A percentile compares a stretch with the other conserved stretches of the same genome.
These are phyloP conservation scores for Tremellales sp. DNA, from an alignment of 1,284 basidiomycete genomes.

Conservation along the genomic window DNA sequence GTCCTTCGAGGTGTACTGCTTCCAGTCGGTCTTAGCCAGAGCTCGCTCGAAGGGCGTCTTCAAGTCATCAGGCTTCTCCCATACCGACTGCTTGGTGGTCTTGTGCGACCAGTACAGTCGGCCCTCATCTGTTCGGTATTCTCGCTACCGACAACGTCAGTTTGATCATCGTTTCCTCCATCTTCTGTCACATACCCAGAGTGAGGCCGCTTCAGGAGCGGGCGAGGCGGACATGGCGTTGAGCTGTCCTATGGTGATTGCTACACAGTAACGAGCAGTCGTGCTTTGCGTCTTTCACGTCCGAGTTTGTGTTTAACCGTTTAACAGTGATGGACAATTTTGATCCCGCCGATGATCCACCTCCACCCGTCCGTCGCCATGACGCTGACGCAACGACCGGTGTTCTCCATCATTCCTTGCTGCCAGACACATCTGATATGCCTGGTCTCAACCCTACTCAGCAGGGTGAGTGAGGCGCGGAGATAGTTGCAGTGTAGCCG, in stretches of 20 bases:
- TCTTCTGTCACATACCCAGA: conserved; percentile 20
- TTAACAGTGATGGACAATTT: not conserved
- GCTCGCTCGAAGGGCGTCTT: conserved; percentile 78
- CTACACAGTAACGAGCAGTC: too few species aligned
- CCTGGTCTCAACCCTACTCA: conserved; percentile 33
- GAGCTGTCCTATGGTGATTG: not conserved
- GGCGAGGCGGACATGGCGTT: conserved; percentile 9
- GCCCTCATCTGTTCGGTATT: conserved; percentile 47
- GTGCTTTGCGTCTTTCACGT: too few species aligned
- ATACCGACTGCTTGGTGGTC: conserved; percentile 48
- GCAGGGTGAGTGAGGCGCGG: conserved; percentile 20
- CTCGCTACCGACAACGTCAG: conserved; percentile 19
- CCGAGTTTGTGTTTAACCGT: too few species aligned
- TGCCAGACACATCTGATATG: conserved; percentile 16
- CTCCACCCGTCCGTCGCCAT: not conserved
- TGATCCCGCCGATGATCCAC: not conserved
- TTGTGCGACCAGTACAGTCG: conserved; percentile 48
- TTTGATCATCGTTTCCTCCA: not conserved
- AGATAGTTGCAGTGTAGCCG: not conserved
- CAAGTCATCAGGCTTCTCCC: conserved; percentile 51
- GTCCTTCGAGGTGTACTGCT: conserved; percentile 82
- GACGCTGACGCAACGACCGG: conserved; percentile 4
- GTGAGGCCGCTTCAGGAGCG: conserved; percentile 8
- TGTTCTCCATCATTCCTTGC: not conserved
- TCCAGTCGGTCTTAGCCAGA: conserved; percentile 82